A percentile compares a stretch with the other conserved stretches of the same genome.
Conservation (phyloP, 2,329 filamentous ascomycete genomes). For the Microcyclospora tardicrescens region DNA sequence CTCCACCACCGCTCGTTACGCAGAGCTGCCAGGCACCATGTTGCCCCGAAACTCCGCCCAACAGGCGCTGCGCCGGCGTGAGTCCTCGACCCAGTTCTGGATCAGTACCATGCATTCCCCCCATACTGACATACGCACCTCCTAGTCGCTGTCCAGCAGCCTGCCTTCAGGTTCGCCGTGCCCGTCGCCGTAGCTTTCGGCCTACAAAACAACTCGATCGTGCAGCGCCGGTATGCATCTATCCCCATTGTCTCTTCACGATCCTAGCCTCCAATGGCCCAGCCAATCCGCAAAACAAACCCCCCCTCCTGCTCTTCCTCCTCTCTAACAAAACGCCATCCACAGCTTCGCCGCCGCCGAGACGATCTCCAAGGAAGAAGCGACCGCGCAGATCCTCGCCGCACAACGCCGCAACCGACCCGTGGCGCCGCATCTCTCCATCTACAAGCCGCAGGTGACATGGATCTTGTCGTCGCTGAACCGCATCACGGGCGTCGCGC, state of each 20-base stretch:
- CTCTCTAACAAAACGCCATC: not conserved
- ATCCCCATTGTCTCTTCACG: not conserved
- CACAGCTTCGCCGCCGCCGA: slow-evolving; percentile 41
- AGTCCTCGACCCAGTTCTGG: slow-evolving; percentile 6
- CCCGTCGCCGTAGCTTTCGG: slow-evolving; percentile 30
- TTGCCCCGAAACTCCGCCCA: slow-evolving; percentile 32
- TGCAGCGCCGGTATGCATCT: slow-evolving; percentile 34
- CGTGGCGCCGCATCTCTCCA: slow-evolving; percentile 68
- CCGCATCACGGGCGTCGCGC: slow-evolving; percentile 66
- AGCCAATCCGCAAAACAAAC: slow-evolving; percentile 11
- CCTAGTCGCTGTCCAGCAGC: slow-evolving; percentile 33
- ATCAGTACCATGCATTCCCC: not conserved
- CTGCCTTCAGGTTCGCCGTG: slow-evolving; percentile 32
- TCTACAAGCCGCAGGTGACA: slow-evolving; percentile 79
- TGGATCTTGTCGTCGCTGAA: slow-evolving; percentile 66
- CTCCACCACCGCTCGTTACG: slow-evolving; percentile 11
- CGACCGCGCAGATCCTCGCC: slow-evolving; percentile 53
- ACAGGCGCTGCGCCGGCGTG: slow-evolving; percentile 32
- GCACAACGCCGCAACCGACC: slow-evolving; percentile 71
- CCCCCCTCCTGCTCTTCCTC: not conserved
- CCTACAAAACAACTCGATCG: not conserved
- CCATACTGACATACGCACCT: slow-evolving; percentile 2
- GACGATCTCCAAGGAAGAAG: slow-evolving; percentile 41
- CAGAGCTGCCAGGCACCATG: slow-evolving; percentile 21
- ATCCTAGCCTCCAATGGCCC: not conserved